Base-by-base conservation (phyloP, 495 filamentous ascomycete genomes). In the Rhypophila decipiens region DNA sequence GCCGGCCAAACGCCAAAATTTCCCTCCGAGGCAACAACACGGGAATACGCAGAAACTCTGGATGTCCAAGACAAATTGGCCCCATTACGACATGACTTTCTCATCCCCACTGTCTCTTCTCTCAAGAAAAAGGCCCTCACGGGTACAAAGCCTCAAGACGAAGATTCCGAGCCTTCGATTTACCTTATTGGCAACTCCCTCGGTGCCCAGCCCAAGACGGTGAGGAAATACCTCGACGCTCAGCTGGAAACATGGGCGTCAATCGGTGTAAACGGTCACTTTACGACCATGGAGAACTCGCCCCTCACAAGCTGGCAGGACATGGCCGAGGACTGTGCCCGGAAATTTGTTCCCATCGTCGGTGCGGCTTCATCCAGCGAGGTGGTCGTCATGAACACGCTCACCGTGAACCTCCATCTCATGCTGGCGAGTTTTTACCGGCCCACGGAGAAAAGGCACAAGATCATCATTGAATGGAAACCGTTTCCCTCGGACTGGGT, bases 141-240 rank as follows among this genome's bases (percentile, higher is more conserved):
- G 50, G 87, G 31, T 54, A 66, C 2, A 39, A 13, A 9, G 7
- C 5, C 19, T 10, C 45, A 22, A 4, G 47, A 58, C 13, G 53
- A 47, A 10, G 47, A 65, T n/a, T n/a, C n/a, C n/a, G 63, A 73
- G 24, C 55, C 58, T 15, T 85, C 79, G 62, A 85, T 88, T 55
- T 97, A 97, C 65, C 75, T 97, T 24, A 93, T 90, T 55, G 91
- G 91, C 19, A 95, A 97, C 68, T 97, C 91, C 2, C 76, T 96
- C 15, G 91, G 91, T 34, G 74, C 90, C 12, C 91, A 96, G 61
- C 90, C 91, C 18, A 77, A 75, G 37, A 73, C 75, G 34, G 85
- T 83, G 2, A 69, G 74, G 24, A 63, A 69, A 9, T 82, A 85
- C 53, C 75, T 97, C 48, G 73, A 82, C 21, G 73, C 80, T 31